Base-by-base conservation (phyloP, 1,284 basidiomycete genomes). In the Puccinia novopanici region DNA sequence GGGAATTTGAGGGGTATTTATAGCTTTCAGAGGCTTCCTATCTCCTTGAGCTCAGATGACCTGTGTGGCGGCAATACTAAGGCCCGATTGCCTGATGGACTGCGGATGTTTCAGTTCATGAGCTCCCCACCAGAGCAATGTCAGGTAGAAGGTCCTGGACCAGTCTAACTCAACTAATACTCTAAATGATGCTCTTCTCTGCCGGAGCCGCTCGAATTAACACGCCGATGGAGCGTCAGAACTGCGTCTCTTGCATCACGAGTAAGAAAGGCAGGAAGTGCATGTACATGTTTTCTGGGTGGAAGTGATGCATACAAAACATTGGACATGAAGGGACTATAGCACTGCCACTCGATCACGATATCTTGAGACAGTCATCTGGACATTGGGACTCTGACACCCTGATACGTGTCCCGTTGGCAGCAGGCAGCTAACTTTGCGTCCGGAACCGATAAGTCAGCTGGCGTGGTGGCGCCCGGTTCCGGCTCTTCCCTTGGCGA, bases 51-150 rank as follows among this genome's bases (percentile, higher is more conserved):
- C 4, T 61, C 30, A 61, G 30, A 30, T 13, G 27, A 17, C 57
- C 17, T 15, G 19, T 61, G n/a, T 34, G 57, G 2, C 15, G 57
- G 30, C 57, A 61, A 52, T 34, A 61, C n/a, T 57, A 3, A 22
- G 57, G 27, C 57, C 27, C 8, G 57, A 61, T 37, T 61, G 57
- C n/a, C 57, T 61, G 57, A 61, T 61, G 30, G 10, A 61, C 57
- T 37, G 13, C 4, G 52, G n/a, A 37, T 34, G 30, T 37, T 61
- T 61, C 57, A 61, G 3, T 34, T 61, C 57, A 24, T 61, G 57
- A 61, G 57, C 15, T 61, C 57, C 34, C 10, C 27, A 40, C 57
- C 30, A 4, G 27, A 34, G 8, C 3, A 27, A 52, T 22, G 19
- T 27, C 55, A 24, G n/a, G n/a, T n/a, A 12, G 13, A n/a, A 24